phyloP scores from a whole-genome alignment of 495 filamentous ascomycete genomes.

The Lasiosphaeria miniovina region DNA sequence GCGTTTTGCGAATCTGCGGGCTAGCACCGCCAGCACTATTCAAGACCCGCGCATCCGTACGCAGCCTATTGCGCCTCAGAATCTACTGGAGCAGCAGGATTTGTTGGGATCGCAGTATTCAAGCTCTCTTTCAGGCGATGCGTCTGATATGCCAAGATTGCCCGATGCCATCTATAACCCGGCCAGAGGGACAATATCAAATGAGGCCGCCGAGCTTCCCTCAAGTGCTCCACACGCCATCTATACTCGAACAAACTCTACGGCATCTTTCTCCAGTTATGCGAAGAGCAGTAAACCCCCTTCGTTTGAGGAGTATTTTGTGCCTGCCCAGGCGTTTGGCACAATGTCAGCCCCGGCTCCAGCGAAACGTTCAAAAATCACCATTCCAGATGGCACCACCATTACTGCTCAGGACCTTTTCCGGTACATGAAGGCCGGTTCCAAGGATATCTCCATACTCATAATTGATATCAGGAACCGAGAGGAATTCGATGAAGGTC shows the following conservation, averaged over 20 bases:
- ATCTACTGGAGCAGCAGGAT: not conserved
- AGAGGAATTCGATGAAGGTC: slow-evolving; percentile 79
- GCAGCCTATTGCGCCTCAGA: slow-evolving; percentile 27
- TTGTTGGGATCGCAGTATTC: slow-evolving; percentile 1
- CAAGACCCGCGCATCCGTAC: slow-evolving; percentile 42
- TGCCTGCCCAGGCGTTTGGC: slow-evolving; percentile 30
- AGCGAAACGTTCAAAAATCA: slow-evolving; percentile 24
- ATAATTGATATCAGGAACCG: slow-evolving; percentile 84
- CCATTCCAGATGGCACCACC: slow-evolving; percentile 57
- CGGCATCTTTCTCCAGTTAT: slow-evolving; percentile 30
- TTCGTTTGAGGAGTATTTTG: slow-evolving; percentile 30
- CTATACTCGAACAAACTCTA: slow-evolving; percentile 48
- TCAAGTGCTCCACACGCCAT: slow-evolving; percentile 47
- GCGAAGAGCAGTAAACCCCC: slow-evolving; percentile 17
- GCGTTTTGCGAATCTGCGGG: slow-evolving; percentile 59
- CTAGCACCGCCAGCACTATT: slow-evolving; percentile 18
- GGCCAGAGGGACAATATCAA: slow-evolving; percentile 52
- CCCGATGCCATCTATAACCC: slow-evolving; percentile 89
- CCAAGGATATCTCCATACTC: slow-evolving; percentile 59
- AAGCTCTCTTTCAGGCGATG: slow-evolving; percentile 39
- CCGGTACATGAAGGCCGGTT: slow-evolving; percentile 52
- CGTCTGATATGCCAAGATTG: slow-evolving; percentile 62
- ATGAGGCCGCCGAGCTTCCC: slow-evolving; percentile 47
- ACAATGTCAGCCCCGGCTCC: slow-evolving; percentile 13
- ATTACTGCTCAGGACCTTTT: slow-evolving; percentile 65